Evolutionary conservation across 202 grass and related monocot genomes (phyloP), one percentile per base, ranked within the genome.

Genomic region (Carex sylvatica): DNA sequence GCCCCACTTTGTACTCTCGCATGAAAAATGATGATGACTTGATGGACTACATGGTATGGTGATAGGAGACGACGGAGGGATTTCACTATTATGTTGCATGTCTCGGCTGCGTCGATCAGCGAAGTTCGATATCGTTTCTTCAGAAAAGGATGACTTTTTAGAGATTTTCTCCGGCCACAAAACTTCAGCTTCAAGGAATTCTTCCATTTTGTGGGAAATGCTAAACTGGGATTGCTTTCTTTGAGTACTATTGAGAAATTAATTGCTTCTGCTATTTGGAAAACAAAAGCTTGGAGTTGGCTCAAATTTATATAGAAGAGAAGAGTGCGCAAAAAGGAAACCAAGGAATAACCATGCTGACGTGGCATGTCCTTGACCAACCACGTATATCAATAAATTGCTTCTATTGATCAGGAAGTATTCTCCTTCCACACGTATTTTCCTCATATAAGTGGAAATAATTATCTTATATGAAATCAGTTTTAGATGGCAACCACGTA

Each of bases 201-300:
- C 65, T 18, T 68, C 33, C 65, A 68, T 68, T 33, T 68, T 38
- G 65, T 68, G 12, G 14, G 4, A 26, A 40, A 19, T 66, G 28
- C 2, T 35, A 36, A 36, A n/a, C 30, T 66, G 14, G 2, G 18
- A 18, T 68, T 68, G 65, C 42, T 33, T 68, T 68, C 38, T 68
- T 68, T 40, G 33, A 40, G 33, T 18, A 30, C 2, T 36, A 68
- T 10, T 68, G 65, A 68, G 65, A 40, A 68, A 68, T 67, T 67
- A 67, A 67, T 40, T 68, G 65, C 65, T 68, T 62, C 23, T 68
- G 31, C 65, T 68, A 68, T 68, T 68, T 68, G 65, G 5, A 40
- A 68, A 68, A 40, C 31, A 68, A n/a, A 16, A 31, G 10, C 6
- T 40, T 38, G 33, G 13, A 60, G 2, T 68, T n/a, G 30, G 2